Percentiles rank a stretch among this genome's conserved stretches.
Conservation (phyloP, 75 land plant genomes). For the Picea sitchensis region DNA sequence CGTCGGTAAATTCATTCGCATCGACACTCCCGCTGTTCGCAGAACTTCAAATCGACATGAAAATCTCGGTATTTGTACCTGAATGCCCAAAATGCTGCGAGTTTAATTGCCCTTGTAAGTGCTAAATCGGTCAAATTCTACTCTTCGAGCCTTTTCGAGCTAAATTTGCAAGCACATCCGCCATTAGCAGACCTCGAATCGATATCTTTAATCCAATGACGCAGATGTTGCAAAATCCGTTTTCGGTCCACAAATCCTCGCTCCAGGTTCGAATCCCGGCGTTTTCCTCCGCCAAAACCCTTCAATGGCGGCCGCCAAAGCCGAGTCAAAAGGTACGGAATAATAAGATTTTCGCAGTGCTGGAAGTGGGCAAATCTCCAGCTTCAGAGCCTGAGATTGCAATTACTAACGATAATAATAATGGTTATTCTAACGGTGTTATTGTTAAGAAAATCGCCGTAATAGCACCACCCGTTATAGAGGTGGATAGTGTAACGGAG, state of each 20-base stretch:
- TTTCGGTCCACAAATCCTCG: neutral
- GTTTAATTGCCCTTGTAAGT: too few relatives aligned
- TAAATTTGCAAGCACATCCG: too few relatives aligned
- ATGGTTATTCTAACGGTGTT: neutral
- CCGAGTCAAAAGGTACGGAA: neutral
- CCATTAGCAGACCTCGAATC: too few relatives aligned
- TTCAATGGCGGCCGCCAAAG: neutral
- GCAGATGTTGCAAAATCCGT: constrained; percentile 9
- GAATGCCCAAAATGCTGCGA: too few relatives aligned
- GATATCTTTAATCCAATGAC: neutral
- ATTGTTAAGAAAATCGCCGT: neutral
- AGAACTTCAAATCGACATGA: too few relatives aligned
- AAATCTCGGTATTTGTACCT: too few relatives aligned
- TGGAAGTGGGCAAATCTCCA: constrained; percentile 8
- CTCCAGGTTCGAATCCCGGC: neutral
- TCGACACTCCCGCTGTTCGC: too few relatives aligned
- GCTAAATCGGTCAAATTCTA: too few relatives aligned
- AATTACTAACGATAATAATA: neutral
- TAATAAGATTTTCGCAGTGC: neutral
- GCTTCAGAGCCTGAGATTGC: constrained; percentile 1
- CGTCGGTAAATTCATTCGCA: too few relatives aligned
- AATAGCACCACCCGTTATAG: constrained; percentile 4
- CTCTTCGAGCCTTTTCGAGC: too few relatives aligned
- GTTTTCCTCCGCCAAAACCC: neutral
- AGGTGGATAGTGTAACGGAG: constrained; percentile 40